phyloP scores from a whole-genome alignment of 768 basidiomycete species.

The Naganishia vishniacii region DNA sequence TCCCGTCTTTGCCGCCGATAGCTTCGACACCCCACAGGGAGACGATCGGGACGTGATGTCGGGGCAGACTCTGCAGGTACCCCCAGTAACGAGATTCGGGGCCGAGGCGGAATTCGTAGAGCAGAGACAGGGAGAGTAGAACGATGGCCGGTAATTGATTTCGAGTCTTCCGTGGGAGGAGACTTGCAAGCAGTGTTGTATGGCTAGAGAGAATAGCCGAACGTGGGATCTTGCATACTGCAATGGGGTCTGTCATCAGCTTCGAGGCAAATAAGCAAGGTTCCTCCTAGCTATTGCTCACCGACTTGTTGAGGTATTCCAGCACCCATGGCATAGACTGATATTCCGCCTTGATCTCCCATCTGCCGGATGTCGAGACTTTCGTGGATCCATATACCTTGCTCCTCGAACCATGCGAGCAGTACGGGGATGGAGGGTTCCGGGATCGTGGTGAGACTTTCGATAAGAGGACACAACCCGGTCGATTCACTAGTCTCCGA shows the following conservation, averaged over 20 bases:
- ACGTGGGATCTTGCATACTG: slow-evolving; percentile 26
- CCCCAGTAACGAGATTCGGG: slow-evolving; percentile 42
- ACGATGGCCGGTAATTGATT: slow-evolving; percentile 33
- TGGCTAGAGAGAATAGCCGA: slow-evolving; percentile 24
- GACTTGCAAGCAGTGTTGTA: background rate
- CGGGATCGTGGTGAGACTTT: slow-evolving; percentile 4
- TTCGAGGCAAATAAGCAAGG: background rate
- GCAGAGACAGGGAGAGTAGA: slow-evolving; percentile 43
- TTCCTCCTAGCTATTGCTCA: background rate
- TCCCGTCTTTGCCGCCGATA: slow-evolving; percentile 35
- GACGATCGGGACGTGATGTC: slow-evolving; percentile 36
- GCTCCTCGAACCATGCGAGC: slow-evolving; percentile 20
- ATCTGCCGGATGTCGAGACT: slow-evolving; percentile 13
- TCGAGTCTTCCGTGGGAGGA: slow-evolving; percentile 7
- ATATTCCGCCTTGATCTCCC: slow-evolving; percentile 11
- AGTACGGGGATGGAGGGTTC: slow-evolving; percentile 13
- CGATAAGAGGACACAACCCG: background rate
- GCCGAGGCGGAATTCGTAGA: slow-evolving; percentile 46
- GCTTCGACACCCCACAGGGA: slow-evolving; percentile 45
- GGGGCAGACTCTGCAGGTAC: slow-evolving; percentile 49
- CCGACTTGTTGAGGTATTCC: slow-evolving; percentile 25
- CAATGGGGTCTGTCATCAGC: background rate
- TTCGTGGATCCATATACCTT: slow-evolving; percentile 24
- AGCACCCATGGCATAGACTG: background rate
- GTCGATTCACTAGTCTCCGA: background rate